Evolutionary conservation across 1,284 basidiomycete genomes (phyloP), one percentile per base, ranked within the genome.

Genomic region (Tetrapyrgos nigripes): DNA sequence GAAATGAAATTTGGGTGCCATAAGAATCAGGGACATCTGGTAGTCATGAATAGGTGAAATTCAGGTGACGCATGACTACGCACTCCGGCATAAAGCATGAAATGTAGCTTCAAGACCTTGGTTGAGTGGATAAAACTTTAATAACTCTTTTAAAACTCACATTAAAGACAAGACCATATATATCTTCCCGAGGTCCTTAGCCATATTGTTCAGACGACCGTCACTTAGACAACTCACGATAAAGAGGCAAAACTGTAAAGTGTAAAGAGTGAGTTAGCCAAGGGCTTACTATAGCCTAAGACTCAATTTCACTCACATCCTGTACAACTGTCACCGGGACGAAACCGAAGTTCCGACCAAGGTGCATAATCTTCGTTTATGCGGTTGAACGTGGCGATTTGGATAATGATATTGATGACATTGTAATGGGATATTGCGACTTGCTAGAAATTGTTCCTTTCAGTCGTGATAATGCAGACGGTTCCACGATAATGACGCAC

Each of bases 391-490:
- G 59, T 63, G 11, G 65, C 65, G n/a, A 52, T 48, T 44, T 68
- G 66, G n/a, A 64, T 60, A 17, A 68, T 58, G 27, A 66, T 66
- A 53, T 57, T 66, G 35, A 68, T 66, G 14, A 65, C 63, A 53
- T 66, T 68, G 52, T 62, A 68, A 48, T 68, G 66, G 2, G 63
- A 62, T 45, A 68, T 65, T 14, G 63, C 59, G 2, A 68, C 66
- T 19, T 58, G 61, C 66, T 68, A 23, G 29, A 45, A n/a, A 37
- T 23, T 23, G 19, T 9, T 47, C 8, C 17, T 9, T 10, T 13
- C 19, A 24, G 35, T 19, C 53, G 28, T 21, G 2, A 56, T 45
- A 5, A 56, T 49, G 21, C 19, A 48, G 11, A n/a, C n/a, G n/a
- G 29, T 33, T 51, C 17, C 13, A 44, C n/a, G 9, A n/a, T 17